Base-by-base conservation (phyloP, 805 yeast genomes). In the Myxozyma lipomycoides region DNA sequence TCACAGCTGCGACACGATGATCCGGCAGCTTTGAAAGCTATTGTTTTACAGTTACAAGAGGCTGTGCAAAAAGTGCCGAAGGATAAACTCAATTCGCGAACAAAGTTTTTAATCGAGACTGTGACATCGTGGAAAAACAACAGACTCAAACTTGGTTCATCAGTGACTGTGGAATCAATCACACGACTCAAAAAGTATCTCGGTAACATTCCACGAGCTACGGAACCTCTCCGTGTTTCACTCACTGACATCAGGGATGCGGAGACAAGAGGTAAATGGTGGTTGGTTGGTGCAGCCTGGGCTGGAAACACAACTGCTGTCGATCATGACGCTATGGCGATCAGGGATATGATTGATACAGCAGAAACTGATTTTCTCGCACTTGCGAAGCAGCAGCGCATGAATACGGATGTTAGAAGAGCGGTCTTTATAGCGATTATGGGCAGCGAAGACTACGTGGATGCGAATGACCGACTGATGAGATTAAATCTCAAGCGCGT, bases 281-380 rank as follows among this genome's bases (percentile, higher is more conserved):
- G 99, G 99, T 73, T 93, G 28, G 91, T 93, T 26, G 99, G 99
- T 44, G 86, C 98, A 1, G 96, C 98, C 0, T 93, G 97, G 96
- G 86, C 81, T 62, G 96, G 96, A 2, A 35, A 34, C 10, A 54
- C 56, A 15, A 32, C 40, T 4, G 41, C 22, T n/a, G 63, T 64
- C 1, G 73, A 72, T 39, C 71, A 70, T 2, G 76, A 76, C 45
- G 64, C 71, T 2, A 68, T 67, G 3, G 74, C 76, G 1, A 74
- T 80, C 50, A 79, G 78, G 55, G 89, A 81, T 49, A 69, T 83
- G 7, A 70, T 84, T 12, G 95, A 82, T 56, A 72, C 73, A 36
- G 79, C 84, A 0, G 88, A 82, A 59, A 93, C 95, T 3, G 87
- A 90, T 63, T 90, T 96, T 96, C 68, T 82, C 63, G 90, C 84